Conservation (phyloP, 2,329 filamentous ascomycete genomes). For the Fusarium hainanense region DNA sequence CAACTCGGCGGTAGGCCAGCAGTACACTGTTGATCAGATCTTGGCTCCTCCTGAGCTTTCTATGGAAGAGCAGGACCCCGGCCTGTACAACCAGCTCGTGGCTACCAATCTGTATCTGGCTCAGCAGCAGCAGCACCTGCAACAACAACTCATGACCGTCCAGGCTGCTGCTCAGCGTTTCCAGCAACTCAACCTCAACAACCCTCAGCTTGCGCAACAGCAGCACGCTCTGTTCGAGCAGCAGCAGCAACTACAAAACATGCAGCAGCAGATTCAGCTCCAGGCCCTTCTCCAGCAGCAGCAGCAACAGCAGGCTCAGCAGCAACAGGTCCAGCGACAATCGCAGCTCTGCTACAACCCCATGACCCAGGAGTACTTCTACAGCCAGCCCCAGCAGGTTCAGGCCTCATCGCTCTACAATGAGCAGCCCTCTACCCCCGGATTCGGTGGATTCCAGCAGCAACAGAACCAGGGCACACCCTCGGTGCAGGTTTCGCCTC, state of each 20-base stretch:
- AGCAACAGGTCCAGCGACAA: constrained; percentile 66
- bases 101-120: constrained; percentile 92
- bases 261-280: constrained; percentile 55
- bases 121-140: constrained; percentile 92
- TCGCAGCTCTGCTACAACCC: constrained; percentile 86
- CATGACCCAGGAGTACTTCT: constrained; percentile 84
- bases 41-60: constrained; percentile 85
- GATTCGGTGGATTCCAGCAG: constrained; percentile 51
- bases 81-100: constrained; percentile 86
- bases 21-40: constrained; percentile 87
- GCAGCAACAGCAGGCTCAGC: constrained; percentile 58
- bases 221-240: constrained; percentile 61
- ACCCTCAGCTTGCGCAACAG: constrained; percentile 59
- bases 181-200: constrained; percentile 77
- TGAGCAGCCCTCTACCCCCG: constrained; percentile 57
- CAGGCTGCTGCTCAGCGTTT: constrained; percentile 87
- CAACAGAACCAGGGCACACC: constrained; percentile 64
- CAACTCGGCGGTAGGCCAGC: constrained; percentile 53
- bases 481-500: constrained; percentile 84
- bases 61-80: constrained; percentile 81
- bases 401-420: constrained; percentile 56
- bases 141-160: constrained; percentile 89
- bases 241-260: constrained; percentile 55
- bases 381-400: constrained; percentile 65
- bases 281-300: constrained; percentile 53